Conservation (phyloP, 2,329 filamentous ascomycete genomes). For the Curvularia eragrostidis region DNA sequence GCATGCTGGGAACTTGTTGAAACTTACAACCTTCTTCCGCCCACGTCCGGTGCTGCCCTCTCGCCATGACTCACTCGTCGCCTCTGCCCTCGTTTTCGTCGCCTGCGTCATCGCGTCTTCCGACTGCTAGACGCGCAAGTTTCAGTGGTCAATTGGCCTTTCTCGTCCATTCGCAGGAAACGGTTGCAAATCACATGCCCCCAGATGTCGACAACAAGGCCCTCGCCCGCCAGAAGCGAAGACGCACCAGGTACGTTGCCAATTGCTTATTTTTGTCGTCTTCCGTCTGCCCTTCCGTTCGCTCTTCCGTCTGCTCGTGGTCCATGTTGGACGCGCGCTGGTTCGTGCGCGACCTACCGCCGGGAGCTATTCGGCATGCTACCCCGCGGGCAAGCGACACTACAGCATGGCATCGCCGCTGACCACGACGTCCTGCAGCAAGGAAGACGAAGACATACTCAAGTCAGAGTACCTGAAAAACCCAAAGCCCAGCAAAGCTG, state of each 20-base stretch:
- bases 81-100: slow-evolving; percentile 39
- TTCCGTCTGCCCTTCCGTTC: slow-evolving; percentile 20
- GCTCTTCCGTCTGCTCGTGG: slow-evolving; percentile 26
- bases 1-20: slow-evolving; percentile 20
- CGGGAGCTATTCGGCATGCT: slow-evolving; percentile 26
- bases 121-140: slow-evolving; percentile 37
- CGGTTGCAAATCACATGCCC: slow-evolving; percentile 62
- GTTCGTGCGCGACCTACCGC: slow-evolving; percentile 33
- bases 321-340: slow-evolving; percentile 41
- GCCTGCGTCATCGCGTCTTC: slow-evolving; percentile 25
- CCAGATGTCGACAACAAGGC: slow-evolving; percentile 66
- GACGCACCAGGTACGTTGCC: slow-evolving; percentile 64
- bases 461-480: slow-evolving; percentile 85
- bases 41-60: slow-evolving; percentile 2
- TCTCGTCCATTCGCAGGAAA: slow-evolving; percentile 65
- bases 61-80: slow-evolving; percentile 33
- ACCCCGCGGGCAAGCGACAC: slow-evolving; percentile 27
- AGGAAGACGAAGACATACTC: slow-evolving; percentile 84
- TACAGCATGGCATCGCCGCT: slow-evolving; percentile 36
- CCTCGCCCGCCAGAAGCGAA: slow-evolving; percentile 65
- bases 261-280: too few relatives aligned
- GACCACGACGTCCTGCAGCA: slow-evolving; percentile 41
- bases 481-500: slow-evolving; percentile 88
- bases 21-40: not conserved
- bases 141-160: slow-evolving; percentile 57